Conservation (phyloP, 371 early-diverging fungal genomes). For the Dinochytrium kinnereticum region DNA sequence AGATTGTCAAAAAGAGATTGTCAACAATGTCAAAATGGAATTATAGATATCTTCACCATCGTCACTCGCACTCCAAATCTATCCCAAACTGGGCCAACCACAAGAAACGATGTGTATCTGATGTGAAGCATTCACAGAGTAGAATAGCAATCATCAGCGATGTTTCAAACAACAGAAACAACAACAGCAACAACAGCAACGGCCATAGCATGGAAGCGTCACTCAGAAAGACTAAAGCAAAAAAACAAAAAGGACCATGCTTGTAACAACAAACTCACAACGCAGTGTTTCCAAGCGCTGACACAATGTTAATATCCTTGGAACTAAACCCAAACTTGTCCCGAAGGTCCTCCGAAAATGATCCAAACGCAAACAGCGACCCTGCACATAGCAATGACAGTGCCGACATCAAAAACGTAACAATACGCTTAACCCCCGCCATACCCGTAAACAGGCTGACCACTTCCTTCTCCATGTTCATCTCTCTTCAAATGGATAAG, state of each 20-base stretch:
- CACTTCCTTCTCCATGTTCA: no score
- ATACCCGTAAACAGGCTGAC: neutral
- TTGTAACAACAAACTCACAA: slow-evolving; percentile 16
- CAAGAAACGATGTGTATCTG: slow-evolving; percentile 9
- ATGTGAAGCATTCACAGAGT: neutral
- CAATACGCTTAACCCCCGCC: neutral
- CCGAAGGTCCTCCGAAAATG: slow-evolving; percentile 26
- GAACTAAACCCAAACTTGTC: slow-evolving; percentile 18
- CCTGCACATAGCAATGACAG: slow-evolving; percentile 26
- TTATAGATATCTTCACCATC: neutral
- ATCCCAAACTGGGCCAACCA: slow-evolving; percentile 28
- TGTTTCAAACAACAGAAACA: no score
- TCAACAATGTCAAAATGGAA: neutral
- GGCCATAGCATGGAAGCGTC: neutral
- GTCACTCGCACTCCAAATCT: slow-evolving; percentile 20
- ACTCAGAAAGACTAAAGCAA: neutral
- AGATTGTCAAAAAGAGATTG: neutral
- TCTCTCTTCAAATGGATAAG: no score
- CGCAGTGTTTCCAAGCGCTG: slow-evolving; percentile 27
- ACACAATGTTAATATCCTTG: slow-evolving; percentile 32
- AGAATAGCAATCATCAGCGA: neutral
- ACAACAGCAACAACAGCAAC: neutral
- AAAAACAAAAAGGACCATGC: neutral
- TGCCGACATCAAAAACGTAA: slow-evolving; percentile 23
- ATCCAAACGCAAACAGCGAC: slow-evolving; percentile 31